Percentiles rank a stretch among this genome's conserved stretches.
Evolutionary conservation across 1,284 basidiomycete species (phyloP).

Genomic region (Tylopilus sp.): DNA sequence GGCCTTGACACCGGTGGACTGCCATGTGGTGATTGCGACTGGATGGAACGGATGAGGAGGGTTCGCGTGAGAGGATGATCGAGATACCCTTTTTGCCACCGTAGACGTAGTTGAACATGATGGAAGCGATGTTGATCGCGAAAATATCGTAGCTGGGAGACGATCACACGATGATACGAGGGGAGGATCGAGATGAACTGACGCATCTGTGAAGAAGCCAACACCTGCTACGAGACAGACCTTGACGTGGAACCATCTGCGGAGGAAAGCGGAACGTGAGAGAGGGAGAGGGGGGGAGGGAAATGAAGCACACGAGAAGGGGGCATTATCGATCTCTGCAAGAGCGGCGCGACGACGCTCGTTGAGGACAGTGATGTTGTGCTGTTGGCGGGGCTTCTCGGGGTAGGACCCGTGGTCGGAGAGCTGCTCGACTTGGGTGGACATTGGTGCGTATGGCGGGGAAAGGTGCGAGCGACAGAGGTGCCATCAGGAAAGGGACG

Average conservation of each 20-base stretch:
- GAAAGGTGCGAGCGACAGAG: background rate
- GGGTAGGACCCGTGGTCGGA: conserved; percentile 32
- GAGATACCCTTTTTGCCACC: conserved; percentile 41
- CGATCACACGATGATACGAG: background rate
- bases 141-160: conserved; percentile 62
- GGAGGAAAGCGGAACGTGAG: conserved; percentile 1
- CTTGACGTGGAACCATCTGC: conserved; percentile 66
- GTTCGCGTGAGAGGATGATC: accelerated
- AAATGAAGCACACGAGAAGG: conserved; percentile 50
- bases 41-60: background rate
- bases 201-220: conserved; percentile 84
- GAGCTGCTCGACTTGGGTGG: conserved; percentile 17
- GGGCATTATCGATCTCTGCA: conserved; percentile 72
- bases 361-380: conserved; percentile 27
- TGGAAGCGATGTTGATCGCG: conserved; percentile 71
- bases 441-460: conserved; percentile 18
- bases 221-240: conserved; percentile 72
- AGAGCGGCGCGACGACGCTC: conserved; percentile 67
- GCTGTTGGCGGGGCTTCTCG: conserved; percentile 18
- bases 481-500: background rate
- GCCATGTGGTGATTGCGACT: conserved; percentile 46
- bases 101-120: conserved; percentile 78
- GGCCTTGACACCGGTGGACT: conserved; percentile 77
- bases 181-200: conserved; percentile 25
- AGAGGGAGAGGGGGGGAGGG: background rate